Evolutionary conservation across 306 rosid species (phyloP).

Genomic region (Malus orientalis): DNA sequence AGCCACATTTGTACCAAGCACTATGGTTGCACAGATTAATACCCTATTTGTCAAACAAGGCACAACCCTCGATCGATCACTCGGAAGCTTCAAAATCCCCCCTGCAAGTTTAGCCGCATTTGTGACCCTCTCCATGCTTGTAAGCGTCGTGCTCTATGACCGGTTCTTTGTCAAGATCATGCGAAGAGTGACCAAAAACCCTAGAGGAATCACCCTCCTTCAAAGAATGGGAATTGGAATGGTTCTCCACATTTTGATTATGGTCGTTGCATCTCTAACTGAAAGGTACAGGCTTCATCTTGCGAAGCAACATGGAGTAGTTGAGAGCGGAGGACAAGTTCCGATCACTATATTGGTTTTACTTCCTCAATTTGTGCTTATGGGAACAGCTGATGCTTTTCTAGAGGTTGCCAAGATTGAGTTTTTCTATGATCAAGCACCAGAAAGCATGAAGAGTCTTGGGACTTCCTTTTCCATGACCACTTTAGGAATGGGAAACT

Average conservation of each 20-base stretch:
- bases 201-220: slow-evolving; percentile 80
- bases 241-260: slow-evolving; percentile 53
- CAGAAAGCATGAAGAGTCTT: slow-evolving; percentile 77
- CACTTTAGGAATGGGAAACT: slow-evolving; percentile 72
- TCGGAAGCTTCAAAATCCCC: slow-evolving; percentile 67
- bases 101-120: slow-evolving; percentile 70
- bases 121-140: slow-evolving; percentile 66
- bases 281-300: slow-evolving; percentile 63
- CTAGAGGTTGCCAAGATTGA: slow-evolving; percentile 74
- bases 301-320: slow-evolving; percentile 31
- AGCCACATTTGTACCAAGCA: slow-evolving; percentile 69
- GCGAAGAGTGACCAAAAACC: slow-evolving; percentile 54
- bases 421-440: slow-evolving; percentile 91
- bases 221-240: slow-evolving; percentile 85
- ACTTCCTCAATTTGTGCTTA: slow-evolving; percentile 72
- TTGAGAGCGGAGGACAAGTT: slow-evolving; percentile 37
- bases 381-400: slow-evolving; percentile 80
- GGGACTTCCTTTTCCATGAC: slow-evolving; percentile 74
- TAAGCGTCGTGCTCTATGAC: slow-evolving; percentile 73
- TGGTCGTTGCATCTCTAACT: slow-evolving; percentile 51
- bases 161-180: slow-evolving; percentile 56
- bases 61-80: slow-evolving; percentile 59
- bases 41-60: slow-evolving; percentile 92
- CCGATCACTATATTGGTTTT: slow-evolving; percentile 72
- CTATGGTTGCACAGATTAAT: slow-evolving; percentile 66